A percentile compares a stretch with the other conserved stretches of the same genome.
These are phyloP conservation scores for Cladosporium oxysporum DNA, from an alignment of 2,329 filamentous ascomycete genomes.

Conservation along the genomic window DNA sequence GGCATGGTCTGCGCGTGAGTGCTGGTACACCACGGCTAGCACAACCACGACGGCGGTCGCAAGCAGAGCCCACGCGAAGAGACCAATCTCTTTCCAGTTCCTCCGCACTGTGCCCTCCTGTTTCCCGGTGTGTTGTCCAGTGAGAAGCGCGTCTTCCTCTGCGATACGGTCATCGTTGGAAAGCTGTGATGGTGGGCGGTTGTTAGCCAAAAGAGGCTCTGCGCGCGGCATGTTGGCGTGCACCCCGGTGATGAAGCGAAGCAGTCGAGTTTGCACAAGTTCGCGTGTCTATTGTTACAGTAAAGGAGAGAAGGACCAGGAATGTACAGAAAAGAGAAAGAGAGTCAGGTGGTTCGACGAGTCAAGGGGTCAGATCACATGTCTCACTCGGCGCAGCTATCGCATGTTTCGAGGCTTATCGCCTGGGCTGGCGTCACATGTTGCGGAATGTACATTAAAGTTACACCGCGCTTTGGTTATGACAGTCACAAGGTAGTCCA, in stretches of 20 bases:
- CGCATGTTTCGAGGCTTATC: slow-evolving; percentile 1
- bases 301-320: neutral
- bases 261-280: neutral
- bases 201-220: slow-evolving; percentile 17
- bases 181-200: slow-evolving; percentile 57
- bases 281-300: neutral
- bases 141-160: slow-evolving; percentile 61
- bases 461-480: neutral
- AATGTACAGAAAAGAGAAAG: neutral
- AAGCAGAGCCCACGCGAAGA: slow-evolving; percentile 80
- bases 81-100: slow-evolving; percentile 70
- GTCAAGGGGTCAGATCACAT: slow-evolving; percentile 2
- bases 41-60: slow-evolving; percentile 79
- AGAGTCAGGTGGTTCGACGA: neutral
- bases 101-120: slow-evolving; percentile 39
- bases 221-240: slow-evolving; percentile 17
- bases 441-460: neutral
- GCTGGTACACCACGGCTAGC: slow-evolving; percentile 78
- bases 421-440: slow-evolving; percentile 4
- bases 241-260: neutral
- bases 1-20: slow-evolving; percentile 40
- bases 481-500: neutral
- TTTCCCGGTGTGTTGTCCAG: slow-evolving; percentile 49
- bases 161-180: slow-evolving; percentile 56
- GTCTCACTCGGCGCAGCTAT: neutral